These are phyloP conservation scores for Diaporthe longicolla DNA, from an alignment of 2,329 filamentous ascomycete genomes.

Conservation along the genomic window DNA sequence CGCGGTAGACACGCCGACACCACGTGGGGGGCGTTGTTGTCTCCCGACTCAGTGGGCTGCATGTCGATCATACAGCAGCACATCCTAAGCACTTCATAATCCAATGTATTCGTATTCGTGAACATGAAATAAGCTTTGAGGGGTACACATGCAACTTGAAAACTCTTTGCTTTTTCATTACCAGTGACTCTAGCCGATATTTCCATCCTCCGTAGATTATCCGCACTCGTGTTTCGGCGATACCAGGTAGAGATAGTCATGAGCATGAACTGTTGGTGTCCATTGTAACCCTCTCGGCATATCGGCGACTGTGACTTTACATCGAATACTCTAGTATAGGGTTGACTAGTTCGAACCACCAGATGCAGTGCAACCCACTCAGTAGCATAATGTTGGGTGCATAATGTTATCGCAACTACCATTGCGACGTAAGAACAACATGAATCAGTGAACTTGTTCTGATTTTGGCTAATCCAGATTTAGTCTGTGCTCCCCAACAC, in stretches of 20 bases:
- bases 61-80: conserved; percentile 3
- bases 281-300: background rate
- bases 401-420: too few species aligned
- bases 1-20: background rate
- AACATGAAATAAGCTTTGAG: background rate
- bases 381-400: background rate
- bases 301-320: background rate
- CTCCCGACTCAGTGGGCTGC: conserved; percentile 23
- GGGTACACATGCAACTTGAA: background rate
- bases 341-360: background rate
- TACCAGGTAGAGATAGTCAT: background rate
- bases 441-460: too few species aligned
- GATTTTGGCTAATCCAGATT: too few species aligned
- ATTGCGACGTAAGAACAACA: too few species aligned
- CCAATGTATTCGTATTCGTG: too few species aligned
- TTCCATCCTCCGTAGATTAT: background rate
- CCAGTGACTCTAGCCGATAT: background rate
- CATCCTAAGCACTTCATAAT: background rate
- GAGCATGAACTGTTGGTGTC: background rate
- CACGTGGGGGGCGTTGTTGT: background rate
- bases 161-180: background rate
- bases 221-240: background rate
- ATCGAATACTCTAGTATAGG: too few species aligned
- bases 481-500: too few species aligned
- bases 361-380: background rate